These are phyloP conservation scores for Pleurotus djamor DNA, from an alignment of 768 basidiomycete species.

Conservation along the genomic window DNA sequence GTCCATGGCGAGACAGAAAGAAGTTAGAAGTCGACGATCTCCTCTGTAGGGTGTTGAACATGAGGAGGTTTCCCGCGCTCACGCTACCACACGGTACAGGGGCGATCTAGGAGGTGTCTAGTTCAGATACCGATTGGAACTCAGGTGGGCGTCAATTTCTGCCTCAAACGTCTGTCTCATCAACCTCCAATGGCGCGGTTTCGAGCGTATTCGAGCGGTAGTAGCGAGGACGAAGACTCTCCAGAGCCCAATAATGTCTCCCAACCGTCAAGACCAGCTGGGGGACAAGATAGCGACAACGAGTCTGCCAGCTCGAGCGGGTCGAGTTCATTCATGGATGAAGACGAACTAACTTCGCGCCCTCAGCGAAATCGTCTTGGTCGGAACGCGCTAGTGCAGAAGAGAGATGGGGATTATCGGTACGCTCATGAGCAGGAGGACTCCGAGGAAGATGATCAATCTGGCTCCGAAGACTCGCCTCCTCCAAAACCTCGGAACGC, in stretches of 20 bases:
- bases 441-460: not conserved
- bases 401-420: slow-evolving; percentile 49
- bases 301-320: slow-evolving; percentile 28
- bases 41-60: not conserved
- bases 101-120: no score
- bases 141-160: no score
- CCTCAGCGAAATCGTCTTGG: slow-evolving; percentile 18
- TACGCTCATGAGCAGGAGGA: slow-evolving; percentile 42
- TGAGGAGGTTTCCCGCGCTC: not conserved
- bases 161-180: no score
- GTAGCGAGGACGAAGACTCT: slow-evolving; percentile 15
- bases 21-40: not conserved
- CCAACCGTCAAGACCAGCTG: slow-evolving; percentile 6
- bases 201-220: slow-evolving; percentile 1
- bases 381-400: slow-evolving; percentile 50
- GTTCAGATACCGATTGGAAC: no score
- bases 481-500: slow-evolving; percentile 22
- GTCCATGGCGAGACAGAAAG: not conserved
- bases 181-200: slow-evolving; percentile 2
- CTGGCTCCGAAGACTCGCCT: slow-evolving; percentile 27
- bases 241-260: not conserved
- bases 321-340: slow-evolving; percentile 46
- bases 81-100: no score
- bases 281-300: slow-evolving; percentile 23
- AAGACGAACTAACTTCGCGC: slow-evolving; percentile 37